Evolutionary conservation across 2,329 filamentous ascomycete genomes (phyloP).

Genomic region (Aspergillus caelatus): DNA sequence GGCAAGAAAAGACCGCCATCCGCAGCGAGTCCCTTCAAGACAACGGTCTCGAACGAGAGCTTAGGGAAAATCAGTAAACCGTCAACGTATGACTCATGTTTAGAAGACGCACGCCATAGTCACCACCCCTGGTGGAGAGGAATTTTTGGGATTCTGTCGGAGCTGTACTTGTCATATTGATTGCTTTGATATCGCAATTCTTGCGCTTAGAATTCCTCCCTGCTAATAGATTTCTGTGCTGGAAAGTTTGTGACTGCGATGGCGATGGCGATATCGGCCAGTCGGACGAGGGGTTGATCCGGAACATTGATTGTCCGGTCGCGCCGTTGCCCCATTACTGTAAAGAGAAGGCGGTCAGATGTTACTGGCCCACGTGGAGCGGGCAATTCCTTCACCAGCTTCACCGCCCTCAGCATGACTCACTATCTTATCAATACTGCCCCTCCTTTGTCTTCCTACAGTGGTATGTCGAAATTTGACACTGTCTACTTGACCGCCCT

Average conservation of each 20-base stretch:
- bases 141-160: constrained; percentile 57
- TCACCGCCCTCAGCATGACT: neutral
- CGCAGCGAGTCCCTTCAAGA: constrained; percentile 80
- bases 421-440: neutral
- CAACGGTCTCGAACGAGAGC: constrained; percentile 83
- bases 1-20: constrained; percentile 89
- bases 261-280: neutral
- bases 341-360: neutral
- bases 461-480: too few relatives aligned
- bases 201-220: neutral
- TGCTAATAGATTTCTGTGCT: neutral
- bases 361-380: too few relatives aligned
- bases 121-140: constrained; percentile 64
- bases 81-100: neutral
- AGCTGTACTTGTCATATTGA: neutral
- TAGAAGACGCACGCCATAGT: constrained; percentile 58
- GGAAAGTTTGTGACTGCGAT: neutral
- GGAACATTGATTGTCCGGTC: neutral
- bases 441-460: too few relatives aligned
- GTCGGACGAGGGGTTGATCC: neutral
- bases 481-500: too few relatives aligned
- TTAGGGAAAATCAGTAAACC: constrained; percentile 9
- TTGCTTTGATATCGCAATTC: neutral
- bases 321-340: neutral
- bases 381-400: neutral